phyloP scores from a whole-genome alignment of 306 rosid genomes.

The Aeschynomene evenia region DNA sequence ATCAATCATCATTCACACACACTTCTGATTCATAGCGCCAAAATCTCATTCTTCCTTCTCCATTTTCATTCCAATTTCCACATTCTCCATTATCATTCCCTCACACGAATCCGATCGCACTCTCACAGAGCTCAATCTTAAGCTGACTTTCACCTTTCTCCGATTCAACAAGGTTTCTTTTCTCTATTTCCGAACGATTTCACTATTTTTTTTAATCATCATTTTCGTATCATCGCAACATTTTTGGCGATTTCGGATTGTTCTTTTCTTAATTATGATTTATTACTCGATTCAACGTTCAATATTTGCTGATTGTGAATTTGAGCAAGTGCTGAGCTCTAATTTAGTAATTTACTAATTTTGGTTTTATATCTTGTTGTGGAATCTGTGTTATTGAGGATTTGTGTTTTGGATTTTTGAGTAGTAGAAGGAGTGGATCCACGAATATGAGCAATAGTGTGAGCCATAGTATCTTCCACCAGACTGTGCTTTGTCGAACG shows the following conservation, averaged over 20 bases:
- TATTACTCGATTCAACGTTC: background rate
- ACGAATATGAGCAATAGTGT: conserved; percentile 64
- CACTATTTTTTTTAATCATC: background rate
- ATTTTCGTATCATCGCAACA: conserved; percentile 1
- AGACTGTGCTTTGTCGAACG: conserved; percentile 50
- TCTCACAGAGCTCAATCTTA: background rate
- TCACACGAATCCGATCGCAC: background rate
- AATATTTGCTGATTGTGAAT: background rate
- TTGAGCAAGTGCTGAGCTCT: background rate
- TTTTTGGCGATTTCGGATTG: background rate
- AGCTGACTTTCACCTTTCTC: conserved; percentile 23
- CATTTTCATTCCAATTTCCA: background rate
- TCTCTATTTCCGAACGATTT: background rate
- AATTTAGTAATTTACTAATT: background rate
- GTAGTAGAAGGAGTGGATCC: conserved; percentile 44
- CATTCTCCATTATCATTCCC: conserved; percentile 29
- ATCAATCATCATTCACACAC: background rate
- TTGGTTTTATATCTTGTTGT: background rate
- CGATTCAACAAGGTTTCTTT: conserved; percentile 18
- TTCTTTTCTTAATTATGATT: no score
- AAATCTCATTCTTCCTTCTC: background rate
- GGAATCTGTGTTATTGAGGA: background rate
- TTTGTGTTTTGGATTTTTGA: conserved; percentile 30
- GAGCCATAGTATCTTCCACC: conserved; percentile 65
- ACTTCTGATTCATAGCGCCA: background rate